Evolutionary conservation across 805 yeast genomes (phyloP), one percentile per base, ranked within the genome.

Genomic region (Yarrowia osloensis): DNA sequence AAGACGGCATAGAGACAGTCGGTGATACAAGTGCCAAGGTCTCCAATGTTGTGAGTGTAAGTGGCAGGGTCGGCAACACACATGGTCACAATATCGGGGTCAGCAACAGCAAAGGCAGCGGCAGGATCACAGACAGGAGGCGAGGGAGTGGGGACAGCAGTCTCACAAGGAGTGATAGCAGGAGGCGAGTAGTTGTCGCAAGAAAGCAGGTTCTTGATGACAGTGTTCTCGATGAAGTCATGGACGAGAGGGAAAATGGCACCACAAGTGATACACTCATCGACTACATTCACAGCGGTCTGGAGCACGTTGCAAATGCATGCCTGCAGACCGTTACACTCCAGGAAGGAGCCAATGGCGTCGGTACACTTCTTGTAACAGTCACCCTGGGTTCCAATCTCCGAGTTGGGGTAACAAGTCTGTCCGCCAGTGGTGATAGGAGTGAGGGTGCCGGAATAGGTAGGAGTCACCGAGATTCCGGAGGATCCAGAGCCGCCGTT

Each of bases 81-180:
- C 49, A 57, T 39, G 65, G 63, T 72, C 71, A 11, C 46, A 21
- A 40, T 40, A 21, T 19, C 70, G 65, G 28, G 54, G 44, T 29
- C 68, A 68, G 26, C 49, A 72, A 8, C 72, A 69, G 15, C 62
- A 39, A 21, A 76, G 76, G 13, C 57, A 47, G 37, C 78, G 73
- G 66, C 75, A 74, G 26, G 49, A 21, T 42, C 21, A 57, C 68
- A n/a, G 55, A 65, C 29, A 33, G 52, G 65, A 70, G 62, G 42
- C 4, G 65, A 42, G 11, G 65, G 47, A n/a, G 65, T n/a, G 17
- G 65, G 65, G 12, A 17, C 4, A 11, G 28, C n/a, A 24, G 65
- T 57, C 17, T 55, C 63, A 13, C 65, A 57, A 19, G 65, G 49
- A 9, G 65, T 39, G 8, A 17, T 4, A 24, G 65, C 19, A n/a